Evolutionary conservation across 2,329 filamentous ascomycete species (phyloP).

Genomic region (Neonectria coccinea): DNA sequence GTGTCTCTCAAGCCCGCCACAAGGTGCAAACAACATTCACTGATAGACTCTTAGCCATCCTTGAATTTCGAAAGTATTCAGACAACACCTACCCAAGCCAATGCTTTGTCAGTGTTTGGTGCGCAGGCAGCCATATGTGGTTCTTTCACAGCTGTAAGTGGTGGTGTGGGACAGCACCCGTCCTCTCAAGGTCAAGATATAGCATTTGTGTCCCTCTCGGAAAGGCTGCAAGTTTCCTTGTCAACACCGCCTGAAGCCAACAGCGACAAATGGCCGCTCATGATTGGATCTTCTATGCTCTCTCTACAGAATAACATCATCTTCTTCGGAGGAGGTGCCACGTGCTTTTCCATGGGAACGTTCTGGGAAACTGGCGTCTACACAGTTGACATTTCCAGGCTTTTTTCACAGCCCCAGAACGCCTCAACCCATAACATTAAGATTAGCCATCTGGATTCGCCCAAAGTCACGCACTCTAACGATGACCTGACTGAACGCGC

Average conservation of each 20-base stretch:
- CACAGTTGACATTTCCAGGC: conserved; percentile 47
- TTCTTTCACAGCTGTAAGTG: conserved; percentile 45
- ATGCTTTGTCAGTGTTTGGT: conserved; percentile 49
- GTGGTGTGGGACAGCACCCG: conserved; percentile 48
- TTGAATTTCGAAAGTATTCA: conserved; percentile 42
- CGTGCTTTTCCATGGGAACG: conserved; percentile 91
- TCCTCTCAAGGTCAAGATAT: conserved; percentile 46
- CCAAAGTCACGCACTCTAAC: conserved; percentile 38
- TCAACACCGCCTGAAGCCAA: conserved; percentile 20
- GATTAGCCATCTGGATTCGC: conserved; percentile 45
- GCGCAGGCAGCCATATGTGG: conserved; percentile 44
- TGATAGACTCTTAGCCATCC: conserved; percentile 36
- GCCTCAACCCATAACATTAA: neutral
- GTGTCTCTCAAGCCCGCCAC: neutral
- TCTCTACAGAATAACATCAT: conserved; percentile 64
- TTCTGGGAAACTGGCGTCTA: conserved; percentile 79
- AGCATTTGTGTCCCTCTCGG: conserved; percentile 38
- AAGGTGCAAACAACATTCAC: neutral
- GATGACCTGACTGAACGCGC: conserved; percentile 12
- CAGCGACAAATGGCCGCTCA: conserved; percentile 63
- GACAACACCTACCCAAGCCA: conserved; percentile 12
- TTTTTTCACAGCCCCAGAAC: neutral
- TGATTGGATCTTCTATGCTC: conserved; percentile 75
- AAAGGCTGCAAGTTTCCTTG: conserved; percentile 42
- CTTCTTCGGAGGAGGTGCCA: conserved; percentile 82